Conservation (phyloP, 139 green algal genomes). For the Chlamydomonas asymmetrica region DNA sequence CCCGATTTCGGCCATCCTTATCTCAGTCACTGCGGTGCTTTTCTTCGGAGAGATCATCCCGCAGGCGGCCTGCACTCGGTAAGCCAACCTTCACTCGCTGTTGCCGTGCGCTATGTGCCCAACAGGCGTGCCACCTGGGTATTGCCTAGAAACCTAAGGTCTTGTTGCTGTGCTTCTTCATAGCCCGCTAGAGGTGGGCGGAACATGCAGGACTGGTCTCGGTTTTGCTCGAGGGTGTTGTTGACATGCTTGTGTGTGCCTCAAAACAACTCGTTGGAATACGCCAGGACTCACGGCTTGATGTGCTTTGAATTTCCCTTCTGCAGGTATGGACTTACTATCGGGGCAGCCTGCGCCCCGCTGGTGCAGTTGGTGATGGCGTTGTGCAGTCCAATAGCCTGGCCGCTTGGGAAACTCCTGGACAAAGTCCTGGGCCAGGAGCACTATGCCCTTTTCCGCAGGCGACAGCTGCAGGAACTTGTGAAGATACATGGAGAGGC, state of each 20-base stretch:
- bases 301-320: no score
- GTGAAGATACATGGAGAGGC: conserved; percentile 76
- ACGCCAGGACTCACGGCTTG: no score
- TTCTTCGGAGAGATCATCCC: conserved; percentile 90
- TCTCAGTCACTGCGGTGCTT: conserved; percentile 57
- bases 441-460: conserved; percentile 43
- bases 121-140: no score
- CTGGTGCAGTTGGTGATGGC: conserved; percentile 66
- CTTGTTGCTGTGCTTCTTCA: no score
- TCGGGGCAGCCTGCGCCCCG: conserved; percentile 67
- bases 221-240: no score
- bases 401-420: conserved; percentile 68
- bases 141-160: no score
- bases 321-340: conserved; percentile 72
- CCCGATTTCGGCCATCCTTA: conserved; percentile 65
- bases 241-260: no score
- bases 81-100: no score
- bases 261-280: no score
- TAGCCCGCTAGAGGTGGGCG: no score
- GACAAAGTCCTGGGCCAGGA: conserved; percentile 73
- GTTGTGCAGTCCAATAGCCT: conserved; percentile 53
- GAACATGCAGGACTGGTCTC: no score
- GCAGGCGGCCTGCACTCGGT: conserved; percentile 80
- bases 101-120: no score
- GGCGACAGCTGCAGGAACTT: conserved; percentile 78